phyloP scores from a whole-genome alignment of 2,329 filamentous ascomycete species.

The Diaporthe sp. region DNA sequence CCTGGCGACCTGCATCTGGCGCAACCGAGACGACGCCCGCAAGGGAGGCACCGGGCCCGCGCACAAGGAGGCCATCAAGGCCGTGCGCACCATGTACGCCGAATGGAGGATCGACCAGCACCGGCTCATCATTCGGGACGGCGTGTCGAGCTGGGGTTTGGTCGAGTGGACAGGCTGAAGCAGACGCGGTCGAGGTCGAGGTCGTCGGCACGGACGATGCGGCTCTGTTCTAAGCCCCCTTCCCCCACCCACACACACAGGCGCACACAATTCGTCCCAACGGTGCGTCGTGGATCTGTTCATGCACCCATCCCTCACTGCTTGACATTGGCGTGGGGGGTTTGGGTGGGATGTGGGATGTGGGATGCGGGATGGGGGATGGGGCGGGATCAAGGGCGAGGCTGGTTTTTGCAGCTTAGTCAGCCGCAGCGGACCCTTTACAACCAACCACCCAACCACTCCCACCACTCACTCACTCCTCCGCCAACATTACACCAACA shows the following conservation, averaged over 20 bases:
- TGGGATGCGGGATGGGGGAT: neutral
- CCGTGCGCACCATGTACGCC: constrained; percentile 72
- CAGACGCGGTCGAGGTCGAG: neutral
- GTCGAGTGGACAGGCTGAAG: constrained; percentile 42
- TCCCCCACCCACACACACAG: neutral
- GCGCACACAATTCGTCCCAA: neutral
- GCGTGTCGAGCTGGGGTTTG: constrained; percentile 45
- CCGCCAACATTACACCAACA: neutral
- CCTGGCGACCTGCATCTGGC: constrained; percentile 84
- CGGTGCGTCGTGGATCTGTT: constrained; percentile 7
- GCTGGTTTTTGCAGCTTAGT: neutral
- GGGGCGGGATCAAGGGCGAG: neutral
- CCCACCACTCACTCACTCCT: neutral
- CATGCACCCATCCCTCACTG: constrained; percentile 23
- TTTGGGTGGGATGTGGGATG: neutral
- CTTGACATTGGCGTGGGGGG: constrained; percentile 28
- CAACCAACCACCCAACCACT: neutral
- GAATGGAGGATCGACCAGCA: constrained; percentile 81
- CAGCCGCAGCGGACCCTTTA: neutral
- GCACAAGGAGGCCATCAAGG: constrained; percentile 75
- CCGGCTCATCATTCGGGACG: constrained; percentile 77
- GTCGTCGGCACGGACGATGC: constrained; percentile 6
- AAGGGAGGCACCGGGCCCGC: constrained; percentile 72
- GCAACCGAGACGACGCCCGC: constrained; percentile 70
- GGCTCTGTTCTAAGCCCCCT: neutral